Evolutionary conservation across 2,329 filamentous ascomycete species (phyloP).

Genomic region (Hypoxylon sp.): DNA sequence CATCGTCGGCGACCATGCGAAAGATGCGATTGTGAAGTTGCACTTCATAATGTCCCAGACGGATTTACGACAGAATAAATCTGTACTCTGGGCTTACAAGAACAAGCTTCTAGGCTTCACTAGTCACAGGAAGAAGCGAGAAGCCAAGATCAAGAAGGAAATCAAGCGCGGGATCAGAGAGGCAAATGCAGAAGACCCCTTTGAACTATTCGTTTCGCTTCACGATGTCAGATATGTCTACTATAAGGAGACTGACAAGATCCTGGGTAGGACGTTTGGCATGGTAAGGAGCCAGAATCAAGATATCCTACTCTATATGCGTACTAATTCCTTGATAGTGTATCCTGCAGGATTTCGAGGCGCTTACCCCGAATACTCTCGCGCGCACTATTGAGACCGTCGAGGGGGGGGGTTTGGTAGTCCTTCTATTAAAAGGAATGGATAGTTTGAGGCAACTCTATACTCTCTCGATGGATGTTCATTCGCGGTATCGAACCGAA

Average conservation of each 20-base stretch:
- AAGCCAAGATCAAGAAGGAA: slow-evolving; percentile 98
- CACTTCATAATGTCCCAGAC: slow-evolving; percentile 93
- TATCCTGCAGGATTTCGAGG: slow-evolving; percentile 97
- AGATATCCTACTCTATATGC: background rate
- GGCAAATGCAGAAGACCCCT: slow-evolving; percentile 91
- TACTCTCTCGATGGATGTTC: slow-evolving; percentile 96
- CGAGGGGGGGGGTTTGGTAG: slow-evolving; percentile 91
- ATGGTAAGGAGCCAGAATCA: slow-evolving; percentile 64
- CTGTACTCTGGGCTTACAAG: slow-evolving; percentile 98
- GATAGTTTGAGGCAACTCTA: slow-evolving; percentile 97
- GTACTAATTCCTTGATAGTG: slow-evolving; percentile 63
- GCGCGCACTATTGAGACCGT: slow-evolving; percentile 97
- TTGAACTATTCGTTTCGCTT: slow-evolving; percentile 95
- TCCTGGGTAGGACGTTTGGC: slow-evolving; percentile 95
- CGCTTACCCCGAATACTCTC: slow-evolving; percentile 95
- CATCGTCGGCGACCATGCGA: slow-evolving; percentile 91
- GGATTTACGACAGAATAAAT: slow-evolving; percentile 95
- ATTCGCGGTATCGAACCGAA: slow-evolving; percentile 95
- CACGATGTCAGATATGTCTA: slow-evolving; percentile 99
- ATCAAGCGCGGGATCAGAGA: slow-evolving; percentile 95
- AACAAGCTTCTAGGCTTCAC: slow-evolving; percentile 96
- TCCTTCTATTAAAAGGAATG: slow-evolving; percentile 95
- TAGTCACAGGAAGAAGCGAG: slow-evolving; percentile 96
- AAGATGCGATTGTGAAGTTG: slow-evolving; percentile 95
- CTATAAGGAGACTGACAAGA: slow-evolving; percentile 99